These are phyloP conservation scores for Mycena belliarum DNA, from an alignment of 768 basidiomycete species.

Conservation along the genomic window DNA sequence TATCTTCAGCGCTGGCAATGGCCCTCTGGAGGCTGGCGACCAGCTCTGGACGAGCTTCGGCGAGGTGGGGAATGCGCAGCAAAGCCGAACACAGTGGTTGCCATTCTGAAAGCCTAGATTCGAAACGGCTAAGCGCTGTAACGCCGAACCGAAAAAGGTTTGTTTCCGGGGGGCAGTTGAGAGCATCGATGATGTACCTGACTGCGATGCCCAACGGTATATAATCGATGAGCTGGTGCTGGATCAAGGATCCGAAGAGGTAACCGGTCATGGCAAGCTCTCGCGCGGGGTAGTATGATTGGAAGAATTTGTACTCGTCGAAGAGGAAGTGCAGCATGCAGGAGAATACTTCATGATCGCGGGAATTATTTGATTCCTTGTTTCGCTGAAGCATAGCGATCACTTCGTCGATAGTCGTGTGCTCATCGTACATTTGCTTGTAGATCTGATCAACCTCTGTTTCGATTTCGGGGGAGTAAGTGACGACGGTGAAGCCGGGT, in stretches of 20 bases:
- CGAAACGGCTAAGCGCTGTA: constrained; percentile 87
- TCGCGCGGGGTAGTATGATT: constrained; percentile 90
- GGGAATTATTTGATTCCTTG: constrained; percentile 78
- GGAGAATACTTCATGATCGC: constrained; percentile 96
- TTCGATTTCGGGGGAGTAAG: constrained; percentile 86
- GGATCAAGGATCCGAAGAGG: constrained; percentile 94
- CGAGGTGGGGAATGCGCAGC: constrained; percentile 82
- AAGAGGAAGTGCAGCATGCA: constrained; percentile 99
- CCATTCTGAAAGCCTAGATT: constrained; percentile 87
- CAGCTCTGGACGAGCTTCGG: constrained; percentile 84
- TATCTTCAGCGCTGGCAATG: constrained; percentile 54
- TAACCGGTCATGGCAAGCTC: constrained; percentile 96
- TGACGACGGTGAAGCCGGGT: constrained; percentile 88
- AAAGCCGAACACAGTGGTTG: constrained; percentile 89
- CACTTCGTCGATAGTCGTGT: constrained; percentile 93
- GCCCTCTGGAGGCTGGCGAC: constrained; percentile 70
- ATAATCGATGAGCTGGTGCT: constrained; percentile 89
- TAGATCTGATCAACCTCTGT: constrained; percentile 93
- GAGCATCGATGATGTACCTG: constrained; percentile 93
- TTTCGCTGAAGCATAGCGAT: constrained; percentile 83
- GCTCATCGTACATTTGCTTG: constrained; percentile 97
- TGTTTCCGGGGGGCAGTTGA: constrained; percentile 86
- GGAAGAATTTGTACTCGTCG: constrained; percentile 99
- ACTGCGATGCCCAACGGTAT: constrained; percentile 95
- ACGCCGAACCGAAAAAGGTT: constrained; percentile 96